Evolutionary conservation across 2,329 filamentous ascomycete genomes (phyloP).

Genomic region (Pseudocercospora musae): DNA sequence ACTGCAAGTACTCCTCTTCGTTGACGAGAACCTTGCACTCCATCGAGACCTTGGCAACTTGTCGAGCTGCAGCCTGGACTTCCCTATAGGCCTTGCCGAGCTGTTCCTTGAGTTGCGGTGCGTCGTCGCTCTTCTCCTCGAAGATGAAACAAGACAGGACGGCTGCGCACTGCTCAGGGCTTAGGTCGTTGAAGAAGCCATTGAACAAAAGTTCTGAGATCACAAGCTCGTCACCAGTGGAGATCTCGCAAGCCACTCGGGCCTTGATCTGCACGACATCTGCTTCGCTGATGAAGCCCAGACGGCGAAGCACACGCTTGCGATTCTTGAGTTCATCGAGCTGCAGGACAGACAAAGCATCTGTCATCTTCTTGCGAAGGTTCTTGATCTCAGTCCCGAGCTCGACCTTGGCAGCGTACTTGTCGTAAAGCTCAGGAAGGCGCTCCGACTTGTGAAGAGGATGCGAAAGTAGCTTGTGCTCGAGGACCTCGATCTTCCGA

Average conservation of each 20-base stretch:
- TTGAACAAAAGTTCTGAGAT: slow-evolving; percentile 93
- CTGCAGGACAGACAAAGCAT: slow-evolving; percentile 84
- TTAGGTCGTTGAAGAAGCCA: slow-evolving; percentile 94
- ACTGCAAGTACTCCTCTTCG: slow-evolving; percentile 86
- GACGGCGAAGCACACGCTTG: slow-evolving; percentile 87
- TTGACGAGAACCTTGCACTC: slow-evolving; percentile 94
- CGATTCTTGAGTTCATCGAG: slow-evolving; percentile 94
- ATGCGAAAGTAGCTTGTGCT: slow-evolving; percentile 83
- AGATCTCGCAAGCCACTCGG: slow-evolving; percentile 95
- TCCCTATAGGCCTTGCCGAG: slow-evolving; percentile 81
- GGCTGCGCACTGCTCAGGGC: slow-evolving; percentile 80
- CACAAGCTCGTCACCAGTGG: slow-evolving; percentile 90
- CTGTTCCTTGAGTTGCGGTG: slow-evolving; percentile 70
- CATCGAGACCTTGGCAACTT: slow-evolving; percentile 87
- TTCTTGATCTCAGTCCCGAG: slow-evolving; percentile 77
- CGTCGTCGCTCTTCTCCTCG: slow-evolving; percentile 86
- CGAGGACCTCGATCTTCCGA: slow-evolving; percentile 91
- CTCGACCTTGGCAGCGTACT: slow-evolving; percentile 78
- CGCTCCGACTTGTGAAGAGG: slow-evolving; percentile 87
- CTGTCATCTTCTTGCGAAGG: slow-evolving; percentile 80
- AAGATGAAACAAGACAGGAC: slow-evolving; percentile 94
- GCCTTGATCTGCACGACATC: slow-evolving; percentile 97
- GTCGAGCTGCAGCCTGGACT: slow-evolving; percentile 80
- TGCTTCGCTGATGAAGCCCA: slow-evolving; percentile 92
- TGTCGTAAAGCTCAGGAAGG: slow-evolving; percentile 78